phyloP scores from a whole-genome alignment of 129 eudicot species.

The Flaveria robusta region DNA sequence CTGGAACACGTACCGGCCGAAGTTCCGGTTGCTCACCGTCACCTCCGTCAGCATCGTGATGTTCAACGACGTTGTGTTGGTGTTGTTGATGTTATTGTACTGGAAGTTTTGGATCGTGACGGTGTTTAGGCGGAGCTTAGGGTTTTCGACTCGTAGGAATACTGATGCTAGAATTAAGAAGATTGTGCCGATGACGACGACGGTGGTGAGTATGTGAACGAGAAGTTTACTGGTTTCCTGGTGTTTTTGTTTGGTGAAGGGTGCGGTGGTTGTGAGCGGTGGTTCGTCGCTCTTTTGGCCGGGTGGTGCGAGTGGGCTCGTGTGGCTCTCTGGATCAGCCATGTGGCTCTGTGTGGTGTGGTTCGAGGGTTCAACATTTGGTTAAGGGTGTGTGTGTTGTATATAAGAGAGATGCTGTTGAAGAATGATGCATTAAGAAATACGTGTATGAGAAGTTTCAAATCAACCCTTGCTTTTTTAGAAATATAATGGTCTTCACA shows the following conservation, averaged over 20 bases:
- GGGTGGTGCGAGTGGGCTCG: constrained; percentile 31
- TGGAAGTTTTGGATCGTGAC: constrained; percentile 32
- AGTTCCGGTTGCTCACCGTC: constrained; percentile 39
- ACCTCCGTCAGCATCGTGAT: constrained; percentile 32
- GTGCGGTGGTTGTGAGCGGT: constrained; percentile 4
- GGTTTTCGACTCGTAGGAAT: constrained; percentile 37
- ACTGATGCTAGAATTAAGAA: constrained; percentile 32
- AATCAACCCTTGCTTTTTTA: too few relatives aligned
- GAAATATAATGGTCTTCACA: too few relatives aligned
- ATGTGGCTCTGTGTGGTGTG: constrained; percentile 25
- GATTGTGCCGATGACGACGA: constrained; percentile 29
- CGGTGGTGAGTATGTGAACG: constrained; percentile 41
- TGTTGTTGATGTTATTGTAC: constrained; percentile 6
- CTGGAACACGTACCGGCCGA: constrained; percentile 41
- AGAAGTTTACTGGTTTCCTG: constrained; percentile 42
- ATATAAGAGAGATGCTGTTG: background rate
- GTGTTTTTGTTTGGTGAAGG: constrained; percentile 7
- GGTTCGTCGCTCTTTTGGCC: constrained; percentile 36
- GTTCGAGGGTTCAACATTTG: background rate
- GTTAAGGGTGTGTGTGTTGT: background rate
- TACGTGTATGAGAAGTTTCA: too few relatives aligned
- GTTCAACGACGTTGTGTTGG: constrained; percentile 32
- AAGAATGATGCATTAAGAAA: background rate
- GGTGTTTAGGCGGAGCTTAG: constrained; percentile 36
- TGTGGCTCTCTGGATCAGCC: constrained; percentile 41